Conservation (phyloP, 306 rosid species). For the Ormosia semicastrata region DNA sequence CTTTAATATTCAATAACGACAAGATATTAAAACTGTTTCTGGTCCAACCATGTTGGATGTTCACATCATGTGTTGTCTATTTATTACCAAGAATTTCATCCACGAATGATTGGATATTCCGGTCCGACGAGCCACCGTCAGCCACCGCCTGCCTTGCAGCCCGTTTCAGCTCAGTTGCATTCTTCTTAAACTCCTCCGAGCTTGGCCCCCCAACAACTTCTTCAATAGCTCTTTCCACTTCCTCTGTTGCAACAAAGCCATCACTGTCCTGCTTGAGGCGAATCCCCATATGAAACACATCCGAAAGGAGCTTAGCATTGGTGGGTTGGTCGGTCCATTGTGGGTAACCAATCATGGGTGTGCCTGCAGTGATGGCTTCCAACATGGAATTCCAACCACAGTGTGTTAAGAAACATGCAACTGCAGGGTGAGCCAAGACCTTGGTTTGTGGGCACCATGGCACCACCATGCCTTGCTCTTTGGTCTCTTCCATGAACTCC, state of each 20-base stretch:
- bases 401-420: slow-evolving; percentile 52
- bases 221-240: slow-evolving; percentile 41
- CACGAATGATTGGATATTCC: slow-evolving; percentile 40
- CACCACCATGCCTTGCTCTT: slow-evolving; percentile 41
- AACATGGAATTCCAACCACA: slow-evolving; percentile 58
- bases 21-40: neutral
- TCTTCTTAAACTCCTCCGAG: slow-evolving; percentile 24
- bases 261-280: slow-evolving; percentile 32
- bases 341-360: slow-evolving; percentile 51
- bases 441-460: slow-evolving; percentile 53
- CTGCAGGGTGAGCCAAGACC: slow-evolving; percentile 42
- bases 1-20: neutral
- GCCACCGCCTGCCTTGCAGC: slow-evolving; percentile 38
- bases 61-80: neutral
- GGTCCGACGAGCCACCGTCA: slow-evolving; percentile 46
- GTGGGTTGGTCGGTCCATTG: slow-evolving; percentile 61
- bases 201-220: slow-evolving; percentile 27
- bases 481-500: slow-evolving; percentile 36
- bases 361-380: slow-evolving; percentile 42
- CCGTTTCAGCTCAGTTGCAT: slow-evolving; percentile 24
- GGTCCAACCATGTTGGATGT: neutral
- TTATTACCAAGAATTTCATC: slow-evolving; percentile 29
- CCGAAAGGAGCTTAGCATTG: slow-evolving; percentile 45
- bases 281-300: slow-evolving; percentile 35
- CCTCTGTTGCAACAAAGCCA: slow-evolving; percentile 31